phyloP scores from a whole-genome alignment of 139 green algal species.

The Bryopsis sp. region DNA sequence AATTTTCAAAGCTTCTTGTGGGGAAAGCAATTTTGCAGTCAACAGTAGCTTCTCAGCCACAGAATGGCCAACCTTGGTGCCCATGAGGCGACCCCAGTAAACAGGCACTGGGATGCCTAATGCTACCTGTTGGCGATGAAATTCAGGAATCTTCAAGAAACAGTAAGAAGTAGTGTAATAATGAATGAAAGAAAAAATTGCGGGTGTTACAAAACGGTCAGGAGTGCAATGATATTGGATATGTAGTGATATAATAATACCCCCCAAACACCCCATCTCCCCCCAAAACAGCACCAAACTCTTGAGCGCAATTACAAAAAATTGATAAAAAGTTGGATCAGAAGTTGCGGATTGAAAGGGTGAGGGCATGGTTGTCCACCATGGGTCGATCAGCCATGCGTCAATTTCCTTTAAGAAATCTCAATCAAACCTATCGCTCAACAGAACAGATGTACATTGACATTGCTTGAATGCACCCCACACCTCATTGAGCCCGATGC shows the following conservation, averaged over 20 bases:
- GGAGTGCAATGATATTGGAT: too few relatives aligned
- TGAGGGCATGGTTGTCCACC: too few relatives aligned
- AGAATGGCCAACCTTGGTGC: slow-evolving; percentile 36
- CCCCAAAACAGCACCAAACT: neutral
- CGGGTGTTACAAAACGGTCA: too few relatives aligned
- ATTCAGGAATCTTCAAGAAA: neutral
- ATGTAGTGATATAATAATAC: too few relatives aligned
- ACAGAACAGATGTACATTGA: neutral
- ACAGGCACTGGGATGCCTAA: slow-evolving; percentile 81
- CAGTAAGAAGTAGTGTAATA: too few relatives aligned
- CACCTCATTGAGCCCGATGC: slow-evolving; percentile 72
- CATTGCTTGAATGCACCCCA: slow-evolving; percentile 19
- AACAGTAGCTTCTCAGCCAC: slow-evolving; percentile 50
- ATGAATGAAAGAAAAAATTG: too few relatives aligned
- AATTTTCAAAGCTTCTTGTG: slow-evolving; percentile 41
- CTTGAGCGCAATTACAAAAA: neutral
- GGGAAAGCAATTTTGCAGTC: slow-evolving; percentile 28
- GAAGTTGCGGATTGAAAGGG: too few relatives aligned
- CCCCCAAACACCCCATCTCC: too few relatives aligned
- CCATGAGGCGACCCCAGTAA: slow-evolving; percentile 71
- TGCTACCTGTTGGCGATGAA: slow-evolving; percentile 24
- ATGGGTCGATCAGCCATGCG: too few relatives aligned
- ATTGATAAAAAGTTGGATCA: neutral
- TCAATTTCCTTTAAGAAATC: neutral
- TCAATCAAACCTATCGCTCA: neutral